Base-by-base conservation (phyloP, 352 stramenopile genomes). In the Phytophthora sp. region DNA sequence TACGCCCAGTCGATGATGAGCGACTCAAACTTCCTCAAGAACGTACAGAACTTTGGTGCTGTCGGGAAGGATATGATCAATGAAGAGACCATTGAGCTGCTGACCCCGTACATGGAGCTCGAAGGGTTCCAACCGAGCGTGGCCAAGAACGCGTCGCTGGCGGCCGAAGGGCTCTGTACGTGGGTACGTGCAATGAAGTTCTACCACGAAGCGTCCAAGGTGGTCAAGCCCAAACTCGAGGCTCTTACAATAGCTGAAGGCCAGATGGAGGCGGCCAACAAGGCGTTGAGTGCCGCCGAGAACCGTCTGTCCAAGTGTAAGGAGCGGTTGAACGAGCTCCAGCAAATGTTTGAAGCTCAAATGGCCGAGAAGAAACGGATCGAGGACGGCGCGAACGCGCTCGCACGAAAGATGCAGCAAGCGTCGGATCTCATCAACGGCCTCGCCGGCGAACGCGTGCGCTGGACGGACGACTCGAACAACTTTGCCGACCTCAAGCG, bases 201-300 rank as follows among this genome's bases (percentile, higher is more conserved):
- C 62, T 99, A 99, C 79, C 96, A 99, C 74, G 93, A 99, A 71
- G 97, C 96, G 1, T 98, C 94, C 23, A 99, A 99, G 73, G 97
- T 99, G 62, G 97, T 99, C 13, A 99, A 99, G 70, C 97, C 97
- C 8, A 99, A 99, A 74, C 85, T 99, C 2, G 97, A 99, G 71
- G 97, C 96, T 21, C 84, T 99, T 11, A 90, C 86, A 42, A 97
- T 99, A 26, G 97, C 97, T 2, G 95, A 99, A 79, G 94, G 89
- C 0, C 93, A 99, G 63, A 98, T 99, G 91, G 95, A 99, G 56
- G 95, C 95, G 7, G 97, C 97, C 0, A 98, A 99, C 66, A 98
- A 98, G 66, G 95, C 93, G 20, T 74, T 99, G 2, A 88, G 87
- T 7, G 91, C 86, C n/a, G 97, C 97, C 11, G 96, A 99, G 63